Conservation (phyloP, 805 yeast species). For the Yarrowia divulgata region DNA sequence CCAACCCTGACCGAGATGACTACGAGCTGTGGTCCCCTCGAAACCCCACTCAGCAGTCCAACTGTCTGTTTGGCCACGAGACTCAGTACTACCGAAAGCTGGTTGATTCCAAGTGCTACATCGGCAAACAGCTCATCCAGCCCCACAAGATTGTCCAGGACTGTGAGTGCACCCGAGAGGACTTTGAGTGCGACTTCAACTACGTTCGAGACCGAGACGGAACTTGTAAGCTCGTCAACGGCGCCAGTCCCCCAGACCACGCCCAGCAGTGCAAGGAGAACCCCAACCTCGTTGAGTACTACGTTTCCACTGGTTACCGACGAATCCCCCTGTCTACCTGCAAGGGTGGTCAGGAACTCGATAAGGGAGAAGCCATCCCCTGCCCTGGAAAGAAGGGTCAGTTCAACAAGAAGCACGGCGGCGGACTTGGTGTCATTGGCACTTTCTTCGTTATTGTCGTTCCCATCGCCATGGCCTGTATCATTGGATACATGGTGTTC, state of each 20-base stretch:
- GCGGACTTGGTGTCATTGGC: conserved; percentile 58
- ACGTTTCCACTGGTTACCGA: conserved; percentile 92
- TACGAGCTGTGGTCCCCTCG: conserved; percentile 70
- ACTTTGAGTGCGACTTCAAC: conserved; percentile 94
- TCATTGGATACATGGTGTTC: conserved; percentile 73
- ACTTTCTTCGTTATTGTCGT: conserved; percentile 62
- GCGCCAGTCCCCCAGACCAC: conserved; percentile 71
- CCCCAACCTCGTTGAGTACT: conserved; percentile 68
- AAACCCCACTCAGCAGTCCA: conserved; percentile 57
- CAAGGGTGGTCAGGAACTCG: conserved; percentile 77
- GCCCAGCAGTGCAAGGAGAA: conserved; percentile 63
- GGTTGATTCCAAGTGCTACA: conserved; percentile 69
- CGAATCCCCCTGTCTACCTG: conserved; percentile 86
- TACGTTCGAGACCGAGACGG: conserved; percentile 74
- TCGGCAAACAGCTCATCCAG: conserved; percentile 50
- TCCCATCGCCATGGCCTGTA: conserved; percentile 61
- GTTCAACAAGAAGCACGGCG: conserved; percentile 59
- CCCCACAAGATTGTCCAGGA: conserved; percentile 66
- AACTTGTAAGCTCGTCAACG: conserved; percentile 83
- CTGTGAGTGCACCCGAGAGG: conserved; percentile 85
- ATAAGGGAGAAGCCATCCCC: conserved; percentile 66
- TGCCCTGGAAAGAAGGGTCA: conserved; percentile 88
- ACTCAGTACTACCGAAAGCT: conserved; percentile 65
- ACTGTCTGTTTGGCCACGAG: conserved; percentile 77
- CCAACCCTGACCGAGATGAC: conserved; percentile 59